Evolutionary conservation across 495 filamentous ascomycete genomes (phyloP), one percentile per base, ranked within the genome.

Genomic region (Aspergillus diversus): DNA sequence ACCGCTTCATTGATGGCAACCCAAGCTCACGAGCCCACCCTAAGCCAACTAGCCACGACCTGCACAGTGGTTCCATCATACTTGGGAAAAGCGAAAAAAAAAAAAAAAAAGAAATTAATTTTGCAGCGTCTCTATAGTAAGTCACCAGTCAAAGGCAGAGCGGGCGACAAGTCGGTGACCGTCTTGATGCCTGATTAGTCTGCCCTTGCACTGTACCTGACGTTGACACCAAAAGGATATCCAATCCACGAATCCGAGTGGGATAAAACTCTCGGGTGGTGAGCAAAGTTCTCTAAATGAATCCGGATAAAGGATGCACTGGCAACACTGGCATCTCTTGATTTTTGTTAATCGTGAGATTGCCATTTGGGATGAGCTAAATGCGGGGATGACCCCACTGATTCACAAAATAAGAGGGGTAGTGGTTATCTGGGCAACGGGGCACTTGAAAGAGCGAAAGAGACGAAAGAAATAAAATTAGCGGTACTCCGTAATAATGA

Each of bases 391-490:
- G 39, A 43, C 39, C 39, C 39, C 12, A 12, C 12, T 4, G 8
- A 15, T 11, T 27, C 21, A 27, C 21, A 2, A 27, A 27, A 2
- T 3, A 43, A 11, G 39, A 43, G 39, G 37, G 37, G 37, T 8
- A 13, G 39, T 11, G 39, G 11, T 7, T 43, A 4, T 7, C 11
- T 7, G 39, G n/a, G 12, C 21, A 31, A 17, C 21, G 59, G 51
- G n/a, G 21, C 21, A 27, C 21, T 27, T 27, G 21, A 27, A 27
- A 27, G 21, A 39, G 42, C 32, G 11, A 4, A 43, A 27, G 33
- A 42, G 47, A 50, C 17, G 47, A 58, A 39, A 59, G 47, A n/a
- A 68, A 63, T 21, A 63, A 63, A 70, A 66, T 27, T 27, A 2
- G 21, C 21, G 21, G 21, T 27, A 27, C n/a, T n/a, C n/a, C n/a